Evolutionary conservation across 345 rosid species (phyloP), one percentile per base, ranked within the genome.

Genomic region (Excoecaria agallocha): DNA sequence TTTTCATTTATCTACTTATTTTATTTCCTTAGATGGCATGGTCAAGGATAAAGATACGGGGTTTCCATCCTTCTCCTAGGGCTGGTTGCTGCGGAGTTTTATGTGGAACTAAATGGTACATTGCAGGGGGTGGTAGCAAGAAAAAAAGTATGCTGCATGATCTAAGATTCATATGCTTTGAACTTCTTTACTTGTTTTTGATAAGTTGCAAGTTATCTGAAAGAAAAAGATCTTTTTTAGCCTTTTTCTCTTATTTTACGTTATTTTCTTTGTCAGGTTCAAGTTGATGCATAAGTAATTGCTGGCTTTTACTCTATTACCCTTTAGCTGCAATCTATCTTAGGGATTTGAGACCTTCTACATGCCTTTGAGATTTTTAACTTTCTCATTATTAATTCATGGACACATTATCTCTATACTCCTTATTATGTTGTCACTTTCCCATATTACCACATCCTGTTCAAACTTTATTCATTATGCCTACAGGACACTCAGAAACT

Each of bases 91-190:
- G 97, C 78, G 99, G 97, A 66, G 87, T 95, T 80, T 78, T 95
- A 37, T 91, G 89, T 70, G 97, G 99, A 80, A 88, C 94, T 58
- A 93, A 87, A 79, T 95, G 99, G 99, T 91, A 90, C 80, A 95
- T 95, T 78, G 87, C 89, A 12, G 99, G 99, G 69, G 99, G 99
- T 62, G 99, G 99, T 84, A 93, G 89, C 90, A 85, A 93, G 83
- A 95, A 95, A 82, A 93, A 93, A 81, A 75, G 97, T 95, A 93
- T 67, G 91, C 77, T 64, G 63, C 50, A 17, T 71, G 66, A 77
- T 74, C 78, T 37, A 76, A 78, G 71, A 57, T 30, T 22, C 62
- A 37, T 13, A 39, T 46, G 58, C 51, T 30, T 38, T 12, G 12
- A 10, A 22, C 12, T 35, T 22, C 49, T 15, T 75, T 1, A 24